phyloP scores from a whole-genome alignment of 768 basidiomycete genomes.

The Termitomyces sp. region DNA sequence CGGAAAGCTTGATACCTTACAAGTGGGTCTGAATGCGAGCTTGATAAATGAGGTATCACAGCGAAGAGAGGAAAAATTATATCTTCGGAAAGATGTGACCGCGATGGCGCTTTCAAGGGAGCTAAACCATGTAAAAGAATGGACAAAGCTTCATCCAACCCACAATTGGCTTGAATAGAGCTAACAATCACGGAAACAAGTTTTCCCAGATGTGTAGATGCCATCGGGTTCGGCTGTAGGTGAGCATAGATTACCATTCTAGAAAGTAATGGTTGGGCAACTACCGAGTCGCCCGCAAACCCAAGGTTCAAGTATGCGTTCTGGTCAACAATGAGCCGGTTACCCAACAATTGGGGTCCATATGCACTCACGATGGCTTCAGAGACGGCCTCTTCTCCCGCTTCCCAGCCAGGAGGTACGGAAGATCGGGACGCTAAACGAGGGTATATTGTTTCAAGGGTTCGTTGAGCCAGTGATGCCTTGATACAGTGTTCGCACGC shows the following conservation, averaged over 20 bases:
- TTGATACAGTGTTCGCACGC: slow-evolving; percentile 32
- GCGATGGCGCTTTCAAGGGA: slow-evolving; percentile 11
- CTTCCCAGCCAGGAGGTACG: slow-evolving; percentile 28
- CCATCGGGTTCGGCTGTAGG: slow-evolving; percentile 9
- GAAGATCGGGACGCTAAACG: slow-evolving; percentile 31
- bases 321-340: slow-evolving; percentile 18
- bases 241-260: slow-evolving; percentile 35
- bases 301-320: slow-evolving; percentile 30
- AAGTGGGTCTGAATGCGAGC: slow-evolving; percentile 53
- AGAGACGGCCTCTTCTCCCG: slow-evolving; percentile 30
- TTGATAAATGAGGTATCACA: slow-evolving; percentile 50
- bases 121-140: slow-evolving; percentile 39
- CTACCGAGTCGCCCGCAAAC: slow-evolving; percentile 8
- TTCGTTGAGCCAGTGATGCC: slow-evolving; percentile 38
- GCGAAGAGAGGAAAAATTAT: slow-evolving; percentile 41
- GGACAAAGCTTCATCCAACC: slow-evolving; percentile 57
- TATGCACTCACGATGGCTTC: slow-evolving; percentile 32
- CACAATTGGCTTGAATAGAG: slow-evolving; percentile 46
- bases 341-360: not conserved
- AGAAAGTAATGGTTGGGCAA: slow-evolving; percentile 20
- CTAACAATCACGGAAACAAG: slow-evolving; percentile 38
- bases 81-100: slow-evolving; percentile 32
- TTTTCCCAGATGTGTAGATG: slow-evolving; percentile 19
- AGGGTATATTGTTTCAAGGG: slow-evolving; percentile 40
- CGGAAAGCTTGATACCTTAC: slow-evolving; percentile 59